A percentile compares a stretch with the other conserved stretches of the same genome.
phyloP scores from a whole-genome alignment of 2,329 filamentous ascomycete species.

The Coleophoma cylindrospora region DNA sequence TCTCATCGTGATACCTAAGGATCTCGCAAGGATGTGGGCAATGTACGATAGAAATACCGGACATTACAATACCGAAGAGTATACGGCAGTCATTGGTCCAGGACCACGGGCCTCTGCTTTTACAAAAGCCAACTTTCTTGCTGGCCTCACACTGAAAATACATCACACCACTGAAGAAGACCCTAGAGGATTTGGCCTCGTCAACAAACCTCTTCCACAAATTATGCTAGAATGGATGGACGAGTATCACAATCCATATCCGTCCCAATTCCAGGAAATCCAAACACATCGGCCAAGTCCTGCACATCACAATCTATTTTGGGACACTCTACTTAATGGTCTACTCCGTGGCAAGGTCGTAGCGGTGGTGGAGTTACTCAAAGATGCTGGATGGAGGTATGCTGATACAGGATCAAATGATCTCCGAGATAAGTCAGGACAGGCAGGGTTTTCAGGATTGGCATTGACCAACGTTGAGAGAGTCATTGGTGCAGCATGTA shows the following conservation, averaged over 20 bases:
- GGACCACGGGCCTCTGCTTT: constrained; percentile 57
- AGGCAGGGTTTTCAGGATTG: constrained; percentile 56
- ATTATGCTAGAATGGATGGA: constrained; percentile 81
- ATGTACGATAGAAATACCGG: constrained; percentile 40
- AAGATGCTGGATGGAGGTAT: constrained; percentile 71
- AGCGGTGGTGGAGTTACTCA: constrained; percentile 63
- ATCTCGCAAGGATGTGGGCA: constrained; percentile 51
- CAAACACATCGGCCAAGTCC: constrained; percentile 63
- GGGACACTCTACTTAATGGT: constrained; percentile 74
- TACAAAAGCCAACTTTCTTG: constrained; percentile 74
- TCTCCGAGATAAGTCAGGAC: constrained; percentile 53
- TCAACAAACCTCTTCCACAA: constrained; percentile 60
- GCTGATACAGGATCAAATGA: constrained; percentile 62
- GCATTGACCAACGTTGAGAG: constrained; percentile 75
- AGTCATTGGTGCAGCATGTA: constrained; percentile 63
- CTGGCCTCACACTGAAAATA: constrained; percentile 70
- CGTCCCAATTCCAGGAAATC: constrained; percentile 62
- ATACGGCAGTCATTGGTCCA: constrained; percentile 59
- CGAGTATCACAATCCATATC: constrained; percentile 67
- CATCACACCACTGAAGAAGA: constrained; percentile 58
- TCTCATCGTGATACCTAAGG: constrained; percentile 46
- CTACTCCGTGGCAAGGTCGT: constrained; percentile 71
- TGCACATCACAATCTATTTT: constrained; percentile 72
- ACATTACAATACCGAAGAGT: constrained; percentile 44
- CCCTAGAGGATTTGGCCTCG: constrained; percentile 10